A percentile compares a stretch with the other conserved stretches of the same genome.
Evolutionary conservation across 1,139 yeast genomes (phyloP).

Genomic region (Debaryomyces robertsiae): DNA sequence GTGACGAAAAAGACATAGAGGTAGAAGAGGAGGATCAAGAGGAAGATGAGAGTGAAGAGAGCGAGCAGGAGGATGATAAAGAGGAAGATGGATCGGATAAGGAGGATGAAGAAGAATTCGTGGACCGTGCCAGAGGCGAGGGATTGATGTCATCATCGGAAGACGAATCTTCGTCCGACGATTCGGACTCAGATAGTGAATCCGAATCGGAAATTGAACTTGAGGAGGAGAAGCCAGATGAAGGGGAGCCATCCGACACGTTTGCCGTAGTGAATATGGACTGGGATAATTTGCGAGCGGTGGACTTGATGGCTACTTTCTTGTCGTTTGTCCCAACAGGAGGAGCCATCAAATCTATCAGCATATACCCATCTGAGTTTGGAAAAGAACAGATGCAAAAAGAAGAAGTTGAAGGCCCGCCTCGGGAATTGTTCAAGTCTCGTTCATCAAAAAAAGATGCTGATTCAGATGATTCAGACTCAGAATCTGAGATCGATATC

Average conservation of each 20-base stretch:
- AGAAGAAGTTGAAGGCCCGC: slow-evolving; percentile 93
- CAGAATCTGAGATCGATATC: slow-evolving; percentile 51
- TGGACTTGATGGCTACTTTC: slow-evolving; percentile 88
- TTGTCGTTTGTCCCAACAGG: slow-evolving; percentile 80
- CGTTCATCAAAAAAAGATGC: slow-evolving; percentile 30
- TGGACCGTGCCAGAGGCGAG: slow-evolving; percentile 72
- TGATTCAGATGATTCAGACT: slow-evolving; percentile 43
- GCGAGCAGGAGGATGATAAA: slow-evolving; percentile 23
- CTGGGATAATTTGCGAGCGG: slow-evolving; percentile 91
- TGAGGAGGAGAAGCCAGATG: slow-evolving; percentile 65
- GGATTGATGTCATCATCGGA: slow-evolving; percentile 38
- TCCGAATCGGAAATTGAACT: slow-evolving; percentile 56
- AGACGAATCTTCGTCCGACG: slow-evolving; percentile 26
- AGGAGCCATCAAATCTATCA: slow-evolving; percentile 69
- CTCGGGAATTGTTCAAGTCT: slow-evolving; percentile 71
- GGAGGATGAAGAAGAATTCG: slow-evolving; percentile 36
- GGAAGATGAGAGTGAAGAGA: slow-evolving; percentile 42
- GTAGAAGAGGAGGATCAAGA: slow-evolving; percentile 20
- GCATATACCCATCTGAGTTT: slow-evolving; percentile 87
- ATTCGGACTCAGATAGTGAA: slow-evolving; percentile 35
- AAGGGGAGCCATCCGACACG: slow-evolving; percentile 79
- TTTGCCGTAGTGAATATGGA: slow-evolving; percentile 95
- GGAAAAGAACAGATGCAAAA: slow-evolving; percentile 91
- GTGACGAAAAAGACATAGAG: slow-evolving; percentile 16
- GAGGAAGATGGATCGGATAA: slow-evolving; percentile 23